phyloP scores from a whole-genome alignment of 140 eudicot species.

The Anethum foeniculum region DNA sequence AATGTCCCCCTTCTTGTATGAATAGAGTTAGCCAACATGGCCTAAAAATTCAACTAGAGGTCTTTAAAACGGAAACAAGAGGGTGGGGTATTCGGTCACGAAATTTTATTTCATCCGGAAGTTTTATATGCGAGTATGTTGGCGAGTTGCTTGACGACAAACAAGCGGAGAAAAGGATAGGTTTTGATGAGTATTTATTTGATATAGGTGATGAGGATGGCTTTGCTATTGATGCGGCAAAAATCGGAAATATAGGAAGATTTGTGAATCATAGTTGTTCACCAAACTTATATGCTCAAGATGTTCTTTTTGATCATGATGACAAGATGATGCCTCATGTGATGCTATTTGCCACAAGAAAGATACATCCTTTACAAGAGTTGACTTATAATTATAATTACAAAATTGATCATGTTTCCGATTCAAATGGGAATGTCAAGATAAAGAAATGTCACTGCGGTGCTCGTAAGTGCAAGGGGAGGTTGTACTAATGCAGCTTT shows the following conservation, averaged over 20 bases:
- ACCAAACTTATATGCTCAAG: conserved; percentile 30
- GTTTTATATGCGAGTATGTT: conserved; percentile 42
- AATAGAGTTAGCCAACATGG: conserved; percentile 42
- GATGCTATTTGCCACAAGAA: conserved; percentile 26
- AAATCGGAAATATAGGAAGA: conserved; percentile 27
- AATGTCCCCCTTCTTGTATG: conserved; percentile 40
- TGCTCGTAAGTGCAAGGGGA: conserved; percentile 21
- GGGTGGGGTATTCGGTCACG: conserved; percentile 46
- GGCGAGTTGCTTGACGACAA: conserved; percentile 28
- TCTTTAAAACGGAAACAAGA: conserved; percentile 25
- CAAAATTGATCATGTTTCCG: conserved; percentile 19
- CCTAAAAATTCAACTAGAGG: conserved; percentile 20
- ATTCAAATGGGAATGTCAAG: conserved; percentile 25
- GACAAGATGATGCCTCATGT: conserved; percentile 26
- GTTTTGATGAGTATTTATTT: conserved; percentile 31
- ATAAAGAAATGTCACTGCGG: conserved; percentile 16
- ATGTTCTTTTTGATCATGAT: conserved; percentile 24
- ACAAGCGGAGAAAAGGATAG: conserved; percentile 27
- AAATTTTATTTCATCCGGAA: conserved; percentile 26
- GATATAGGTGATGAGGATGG: conserved; percentile 25
- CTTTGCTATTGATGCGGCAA: conserved; percentile 24
- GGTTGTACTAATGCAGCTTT: conserved; percentile 18
- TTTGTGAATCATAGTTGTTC: conserved; percentile 31
- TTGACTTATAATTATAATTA: conserved; percentile 27
- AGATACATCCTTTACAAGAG: conserved; percentile 25